These are phyloP conservation scores for Arxiozyma slooffiae DNA, from an alignment of 1,139 yeast species.

Conservation along the genomic window DNA sequence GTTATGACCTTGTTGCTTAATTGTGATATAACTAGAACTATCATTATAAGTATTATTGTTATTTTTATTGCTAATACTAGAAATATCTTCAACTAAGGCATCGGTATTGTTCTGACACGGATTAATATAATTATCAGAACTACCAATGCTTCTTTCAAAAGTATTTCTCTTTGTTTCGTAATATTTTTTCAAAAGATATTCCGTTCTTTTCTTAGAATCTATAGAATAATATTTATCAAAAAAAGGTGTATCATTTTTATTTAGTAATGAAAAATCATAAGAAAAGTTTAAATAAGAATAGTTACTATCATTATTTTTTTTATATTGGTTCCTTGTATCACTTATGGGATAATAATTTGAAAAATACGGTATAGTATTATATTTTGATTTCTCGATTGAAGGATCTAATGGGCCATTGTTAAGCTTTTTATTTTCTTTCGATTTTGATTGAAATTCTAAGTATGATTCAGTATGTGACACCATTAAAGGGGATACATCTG, in stretches of 20 bases:
- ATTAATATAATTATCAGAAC: neutral
- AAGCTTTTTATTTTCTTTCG: neutral
- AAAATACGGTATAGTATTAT: conserved; percentile 1
- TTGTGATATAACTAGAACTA: neutral
- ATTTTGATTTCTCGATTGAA: neutral
- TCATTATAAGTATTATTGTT: neutral
- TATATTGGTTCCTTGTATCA: neutral
- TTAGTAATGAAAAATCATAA: neutral
- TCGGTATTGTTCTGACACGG: neutral
- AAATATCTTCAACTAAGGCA: neutral
- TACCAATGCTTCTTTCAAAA: neutral
- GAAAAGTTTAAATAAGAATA: neutral
- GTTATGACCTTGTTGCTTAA: neutral
- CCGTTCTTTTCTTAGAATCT: neutral
- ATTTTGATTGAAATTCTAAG: neutral
- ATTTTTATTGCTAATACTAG: neutral
- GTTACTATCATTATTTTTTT: neutral
- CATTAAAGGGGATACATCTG: neutral
- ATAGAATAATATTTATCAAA: neutral
- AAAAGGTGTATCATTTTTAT: neutral
- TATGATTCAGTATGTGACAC: neutral
- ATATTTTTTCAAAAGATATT: conserved; percentile 2
- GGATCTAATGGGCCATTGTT: neutral
- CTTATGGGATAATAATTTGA: conserved; percentile 1
- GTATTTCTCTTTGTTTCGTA: conserved; percentile 1